phyloP scores from a whole-genome alignment of 495 filamentous ascomycete genomes.

The Schizothecium vesticola region DNA sequence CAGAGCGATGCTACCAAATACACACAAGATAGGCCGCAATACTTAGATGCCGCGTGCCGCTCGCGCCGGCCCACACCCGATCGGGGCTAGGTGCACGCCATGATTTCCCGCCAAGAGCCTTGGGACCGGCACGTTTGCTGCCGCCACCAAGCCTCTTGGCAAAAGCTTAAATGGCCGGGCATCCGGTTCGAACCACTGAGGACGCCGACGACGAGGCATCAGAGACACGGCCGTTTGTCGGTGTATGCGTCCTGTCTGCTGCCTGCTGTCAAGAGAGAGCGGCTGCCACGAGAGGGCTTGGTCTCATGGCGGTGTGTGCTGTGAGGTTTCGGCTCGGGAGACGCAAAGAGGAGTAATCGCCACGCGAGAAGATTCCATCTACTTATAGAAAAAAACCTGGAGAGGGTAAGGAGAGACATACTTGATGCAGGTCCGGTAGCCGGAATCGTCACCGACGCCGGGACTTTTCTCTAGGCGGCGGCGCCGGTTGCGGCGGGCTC shows the following conservation, averaged over 20 bases:
- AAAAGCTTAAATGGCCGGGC: neutral
- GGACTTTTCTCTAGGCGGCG: neutral
- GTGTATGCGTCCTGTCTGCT: neutral
- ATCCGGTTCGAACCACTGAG: neutral
- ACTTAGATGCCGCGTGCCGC: neutral
- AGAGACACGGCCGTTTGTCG: neutral
- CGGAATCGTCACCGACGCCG: neutral
- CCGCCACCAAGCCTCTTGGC: neutral
- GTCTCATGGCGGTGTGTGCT: neutral
- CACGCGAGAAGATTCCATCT: neutral
- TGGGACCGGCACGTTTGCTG: neutral
- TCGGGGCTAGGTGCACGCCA: neutral
- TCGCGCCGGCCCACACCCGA: neutral
- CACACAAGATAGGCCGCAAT: neutral
- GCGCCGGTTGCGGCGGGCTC: neutral
- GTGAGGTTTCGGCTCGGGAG: neutral
- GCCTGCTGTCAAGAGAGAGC: neutral
- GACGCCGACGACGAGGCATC: neutral
- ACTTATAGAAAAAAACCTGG: neutral
- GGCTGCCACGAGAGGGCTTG: neutral
- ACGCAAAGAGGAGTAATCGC: neutral
- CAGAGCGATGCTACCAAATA: neutral
- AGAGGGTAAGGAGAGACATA: neutral
- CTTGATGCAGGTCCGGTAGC: neutral
- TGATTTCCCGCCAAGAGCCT: neutral